phyloP scores from a whole-genome alignment of 139 green algal genomes.

The Dunaliella primolecta region DNA sequence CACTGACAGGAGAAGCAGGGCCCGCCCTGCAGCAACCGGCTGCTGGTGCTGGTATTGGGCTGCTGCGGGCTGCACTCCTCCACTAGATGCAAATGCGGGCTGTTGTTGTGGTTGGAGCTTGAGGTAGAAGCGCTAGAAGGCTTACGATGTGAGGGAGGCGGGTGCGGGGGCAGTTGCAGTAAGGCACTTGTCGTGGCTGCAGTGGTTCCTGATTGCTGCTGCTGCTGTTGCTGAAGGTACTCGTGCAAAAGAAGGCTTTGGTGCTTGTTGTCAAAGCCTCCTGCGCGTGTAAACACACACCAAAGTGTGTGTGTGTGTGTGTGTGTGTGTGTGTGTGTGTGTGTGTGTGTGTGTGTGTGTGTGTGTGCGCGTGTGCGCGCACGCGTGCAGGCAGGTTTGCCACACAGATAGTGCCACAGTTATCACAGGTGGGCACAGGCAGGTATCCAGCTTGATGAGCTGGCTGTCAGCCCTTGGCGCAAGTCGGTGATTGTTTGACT shows the following conservation, averaged over 20 bases:
- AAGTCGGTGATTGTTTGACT: too few relatives aligned
- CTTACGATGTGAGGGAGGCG: neutral
- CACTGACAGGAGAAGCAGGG: neutral
- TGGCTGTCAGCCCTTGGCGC: too few relatives aligned
- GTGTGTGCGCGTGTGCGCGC: neutral
- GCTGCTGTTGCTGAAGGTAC: neutral
- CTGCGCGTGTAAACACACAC: too few relatives aligned
- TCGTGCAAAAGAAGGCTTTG: neutral
- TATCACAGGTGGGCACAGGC: too few relatives aligned
- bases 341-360: neutral
- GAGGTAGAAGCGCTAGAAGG: neutral
- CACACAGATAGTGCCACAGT: too few relatives aligned
- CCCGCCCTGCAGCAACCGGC: neutral
- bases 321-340: neutral
- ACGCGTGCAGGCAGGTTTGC: neutral
- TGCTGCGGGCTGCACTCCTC: neutral
- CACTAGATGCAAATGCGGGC: too few relatives aligned
- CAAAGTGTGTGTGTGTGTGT: neutral
- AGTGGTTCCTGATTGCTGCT: neutral
- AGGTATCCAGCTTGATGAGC: too few relatives aligned
- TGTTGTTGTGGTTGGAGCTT: neutral
- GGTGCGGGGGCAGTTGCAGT: neutral
- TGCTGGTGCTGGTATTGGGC: constrained; percentile 1
- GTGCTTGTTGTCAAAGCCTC: neutral
- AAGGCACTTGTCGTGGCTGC: neutral